Evolutionary conservation across 164 flowering plant species (phyloP).

Genomic region (Buxus sempervirens): DNA sequence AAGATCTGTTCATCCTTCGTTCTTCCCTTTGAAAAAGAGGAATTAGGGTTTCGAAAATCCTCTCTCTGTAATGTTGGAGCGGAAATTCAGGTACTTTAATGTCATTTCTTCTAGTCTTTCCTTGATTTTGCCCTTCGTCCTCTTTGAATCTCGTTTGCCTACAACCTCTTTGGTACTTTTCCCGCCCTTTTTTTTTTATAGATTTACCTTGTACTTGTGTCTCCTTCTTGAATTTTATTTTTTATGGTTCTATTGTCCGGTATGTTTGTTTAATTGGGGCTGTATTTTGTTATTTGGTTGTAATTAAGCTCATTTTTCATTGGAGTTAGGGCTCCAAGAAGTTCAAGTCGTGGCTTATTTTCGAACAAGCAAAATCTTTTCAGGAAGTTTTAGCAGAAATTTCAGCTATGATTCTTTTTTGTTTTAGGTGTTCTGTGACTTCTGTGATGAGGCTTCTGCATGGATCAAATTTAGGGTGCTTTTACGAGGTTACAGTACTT

Average conservation of each 20-base stretch:
- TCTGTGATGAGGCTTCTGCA: too few relatives aligned
- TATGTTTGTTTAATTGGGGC: not conserved
- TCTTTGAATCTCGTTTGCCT: not conserved
- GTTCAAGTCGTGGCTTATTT: not conserved
- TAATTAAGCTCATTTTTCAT: not conserved
- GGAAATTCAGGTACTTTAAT: not conserved
- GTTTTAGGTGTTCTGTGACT: not conserved
- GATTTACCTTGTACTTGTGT: not conserved
- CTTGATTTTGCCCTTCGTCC: not conserved
- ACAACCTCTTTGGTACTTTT: not conserved
- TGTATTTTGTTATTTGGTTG: not conserved
- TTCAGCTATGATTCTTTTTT: not conserved
- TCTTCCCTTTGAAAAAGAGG: not conserved
- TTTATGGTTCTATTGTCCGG: not conserved
- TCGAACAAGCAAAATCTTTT: not conserved
- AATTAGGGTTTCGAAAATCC: not conserved
- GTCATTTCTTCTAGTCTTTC: not conserved
- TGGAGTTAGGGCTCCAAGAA: not conserved
- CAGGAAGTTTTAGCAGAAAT: not conserved
- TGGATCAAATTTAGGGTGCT: slow-evolving; percentile 6
- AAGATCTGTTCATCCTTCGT: not conserved
- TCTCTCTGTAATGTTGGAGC: not conserved
- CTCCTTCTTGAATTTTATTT: not conserved
- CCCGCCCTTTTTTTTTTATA: not conserved
- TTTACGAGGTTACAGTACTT: slow-evolving; percentile 7